A percentile compares a stretch with the other conserved stretches of the same genome.
Evolutionary conservation across 768 basidiomycete species (phyloP).

Genomic region (Boletus rubropictus): DNA sequence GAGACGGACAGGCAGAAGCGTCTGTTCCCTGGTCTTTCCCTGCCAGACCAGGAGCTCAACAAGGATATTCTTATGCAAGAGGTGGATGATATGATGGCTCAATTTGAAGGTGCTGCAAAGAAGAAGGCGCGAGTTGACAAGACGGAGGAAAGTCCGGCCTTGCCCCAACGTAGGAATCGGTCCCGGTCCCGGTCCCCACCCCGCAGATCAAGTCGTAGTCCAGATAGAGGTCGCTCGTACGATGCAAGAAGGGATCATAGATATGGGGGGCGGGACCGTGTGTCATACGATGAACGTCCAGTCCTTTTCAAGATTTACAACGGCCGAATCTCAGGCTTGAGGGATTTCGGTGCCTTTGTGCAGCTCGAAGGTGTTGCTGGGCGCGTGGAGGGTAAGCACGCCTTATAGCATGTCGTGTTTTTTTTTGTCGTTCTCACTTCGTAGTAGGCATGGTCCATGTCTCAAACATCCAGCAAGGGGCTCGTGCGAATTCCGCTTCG

Average conservation of each 20-base stretch:
- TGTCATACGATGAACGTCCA: conserved; percentile 67
- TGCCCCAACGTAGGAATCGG: conserved; percentile 53
- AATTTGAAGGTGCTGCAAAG: conserved; percentile 63
- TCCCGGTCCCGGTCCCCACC: conserved; percentile 43
- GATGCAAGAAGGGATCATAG: conserved; percentile 38
- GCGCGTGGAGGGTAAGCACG: conserved; percentile 77
- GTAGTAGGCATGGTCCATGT: conserved; percentile 91
- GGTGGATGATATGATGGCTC: conserved; percentile 83
- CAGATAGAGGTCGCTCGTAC: conserved; percentile 49
- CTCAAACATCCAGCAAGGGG: conserved; percentile 81
- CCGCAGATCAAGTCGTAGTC: conserved; percentile 53
- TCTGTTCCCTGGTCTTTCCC: conserved; percentile 83
- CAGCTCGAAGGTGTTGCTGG: conserved; percentile 82
- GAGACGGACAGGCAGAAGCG: conserved; percentile 78
- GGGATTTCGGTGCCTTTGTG: conserved; percentile 96
- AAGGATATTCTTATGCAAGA: conserved; percentile 86
- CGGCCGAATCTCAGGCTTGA: conserved; percentile 77
- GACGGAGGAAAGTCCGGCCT: conserved; percentile 44
- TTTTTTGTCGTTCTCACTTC: conserved; percentile 3
- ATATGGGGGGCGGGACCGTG: conserved; percentile 34
- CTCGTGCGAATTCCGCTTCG: conserved; percentile 78
- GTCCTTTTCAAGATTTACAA: conserved; percentile 92
- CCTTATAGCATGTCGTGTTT: neutral
- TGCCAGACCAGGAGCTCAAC: conserved; percentile 62
- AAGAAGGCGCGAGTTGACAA: conserved; percentile 43